Conservation (phyloP, 2,329 filamentous ascomycete genomes). For the Colletotrichum truncatum region DNA sequence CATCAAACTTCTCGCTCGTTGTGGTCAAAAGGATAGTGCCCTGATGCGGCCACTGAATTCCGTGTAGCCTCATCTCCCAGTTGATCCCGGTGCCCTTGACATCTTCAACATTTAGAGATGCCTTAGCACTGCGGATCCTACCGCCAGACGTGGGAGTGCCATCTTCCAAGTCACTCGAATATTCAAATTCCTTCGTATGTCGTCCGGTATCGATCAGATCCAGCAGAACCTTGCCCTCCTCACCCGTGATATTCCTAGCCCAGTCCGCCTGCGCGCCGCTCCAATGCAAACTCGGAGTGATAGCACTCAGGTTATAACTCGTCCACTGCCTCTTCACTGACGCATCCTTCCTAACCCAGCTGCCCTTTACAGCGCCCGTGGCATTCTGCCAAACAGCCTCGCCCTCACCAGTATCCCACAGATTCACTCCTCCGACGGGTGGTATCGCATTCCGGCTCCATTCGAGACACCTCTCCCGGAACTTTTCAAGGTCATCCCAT, state of each 20-base stretch:
- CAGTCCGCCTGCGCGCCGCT: slow-evolving; percentile 67
- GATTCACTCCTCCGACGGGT: slow-evolving; percentile 47
- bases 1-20: slow-evolving; percentile 93
- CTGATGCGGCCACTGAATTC: slow-evolving; percentile 85
- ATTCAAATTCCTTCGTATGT: slow-evolving; percentile 56
- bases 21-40: slow-evolving; percentile 86
- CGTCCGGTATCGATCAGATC: slow-evolving; percentile 60
- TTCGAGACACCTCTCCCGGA: slow-evolving; percentile 71
- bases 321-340: slow-evolving; percentile 55
- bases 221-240: slow-evolving; percentile 74
- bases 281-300: slow-evolving; percentile 74
- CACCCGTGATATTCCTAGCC: slow-evolving; percentile 83
- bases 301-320: slow-evolving; percentile 71
- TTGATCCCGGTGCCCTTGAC: slow-evolving; percentile 73
- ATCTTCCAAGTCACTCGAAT: slow-evolving; percentile 48
- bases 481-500: slow-evolving; percentile 77
- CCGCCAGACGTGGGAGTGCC: slow-evolving; percentile 52
- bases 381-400: slow-evolving; percentile 77
- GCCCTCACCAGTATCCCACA: slow-evolving; percentile 47
- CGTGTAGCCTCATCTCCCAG: slow-evolving; percentile 83
- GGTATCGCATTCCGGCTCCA: slow-evolving; percentile 64
- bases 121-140: slow-evolving; percentile 74
- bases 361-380: slow-evolving; percentile 79
- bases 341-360: slow-evolving; percentile 72
- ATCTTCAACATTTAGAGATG: slow-evolving; percentile 78